Evolutionary conservation across 73 alveolate genomes (phyloP).

Genomic region (Paraurostyla sp.): DNA sequence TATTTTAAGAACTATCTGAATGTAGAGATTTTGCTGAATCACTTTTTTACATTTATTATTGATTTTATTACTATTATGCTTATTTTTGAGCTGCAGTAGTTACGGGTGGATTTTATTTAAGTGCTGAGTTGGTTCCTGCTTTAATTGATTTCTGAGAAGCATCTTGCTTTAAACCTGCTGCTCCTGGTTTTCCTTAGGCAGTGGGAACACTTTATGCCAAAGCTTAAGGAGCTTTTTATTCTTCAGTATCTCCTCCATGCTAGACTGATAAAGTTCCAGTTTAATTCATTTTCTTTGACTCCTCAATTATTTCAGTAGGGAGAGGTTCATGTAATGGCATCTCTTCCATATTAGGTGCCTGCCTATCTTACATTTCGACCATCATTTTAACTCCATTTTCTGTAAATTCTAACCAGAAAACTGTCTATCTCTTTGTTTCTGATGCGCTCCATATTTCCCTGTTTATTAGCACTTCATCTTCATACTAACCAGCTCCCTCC

Average conservation of each 20-base stretch:
- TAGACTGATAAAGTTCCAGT: neutral
- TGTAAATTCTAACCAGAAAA: conserved; percentile 90
- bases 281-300: neutral
- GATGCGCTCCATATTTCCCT: conserved; percentile 7
- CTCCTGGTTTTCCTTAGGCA: conserved; percentile 24
- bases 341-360: conserved; percentile 71
- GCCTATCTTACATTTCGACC: conserved; percentile 78
- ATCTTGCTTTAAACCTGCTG: neutral
- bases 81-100: neutral
- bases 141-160: conserved; percentile 14
- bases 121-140: neutral
- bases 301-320: neutral
- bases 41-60: conserved; percentile 5
- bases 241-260: conserved; percentile 19
- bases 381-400: conserved; percentile 80
- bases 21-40: conserved; percentile 26
- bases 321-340: conserved; percentile 54
- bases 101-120: neutral
- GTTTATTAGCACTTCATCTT: conserved; percentile 55
- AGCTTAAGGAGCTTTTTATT: neutral
- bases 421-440: too few relatives aligned
- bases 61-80: conserved; percentile 52
- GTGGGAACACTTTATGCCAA: conserved; percentile 14
- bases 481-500: neutral
- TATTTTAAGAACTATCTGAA: conserved; percentile 18